phyloP scores from a whole-genome alignment of 2,329 filamentous ascomycete species.

The Lomentospora prolificans region DNA sequence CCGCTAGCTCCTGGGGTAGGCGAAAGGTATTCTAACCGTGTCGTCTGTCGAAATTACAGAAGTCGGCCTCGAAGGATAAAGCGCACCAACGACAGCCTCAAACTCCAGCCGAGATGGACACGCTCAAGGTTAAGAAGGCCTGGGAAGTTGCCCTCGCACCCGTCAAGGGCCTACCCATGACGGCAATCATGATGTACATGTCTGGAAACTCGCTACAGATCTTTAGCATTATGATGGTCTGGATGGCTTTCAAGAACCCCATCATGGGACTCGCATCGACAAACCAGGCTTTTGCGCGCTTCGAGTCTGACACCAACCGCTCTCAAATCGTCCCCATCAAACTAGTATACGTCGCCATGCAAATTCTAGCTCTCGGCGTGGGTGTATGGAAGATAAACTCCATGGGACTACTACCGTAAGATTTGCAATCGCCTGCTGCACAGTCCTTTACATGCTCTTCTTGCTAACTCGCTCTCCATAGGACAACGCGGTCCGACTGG shows the following conservation, averaged over 20 bases:
- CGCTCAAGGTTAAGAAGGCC: constrained; percentile 93
- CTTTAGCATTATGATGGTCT: constrained; percentile 99
- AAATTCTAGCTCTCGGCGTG: constrained; percentile 70
- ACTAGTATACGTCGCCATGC: constrained; percentile 77
- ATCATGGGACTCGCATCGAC: constrained; percentile 75
- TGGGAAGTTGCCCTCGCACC: constrained; percentile 95
- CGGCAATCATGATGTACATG: constrained; percentile 99
- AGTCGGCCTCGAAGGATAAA: constrained; percentile 39
- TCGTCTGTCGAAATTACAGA: constrained; percentile 21
- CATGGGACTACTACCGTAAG: constrained; percentile 89
- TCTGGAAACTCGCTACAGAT: constrained; percentile 96
- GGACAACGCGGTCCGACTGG: constrained; percentile 95
- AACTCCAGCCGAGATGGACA: constrained; percentile 80
- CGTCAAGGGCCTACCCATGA: constrained; percentile 93
- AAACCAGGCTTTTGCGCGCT: constrained; percentile 80
- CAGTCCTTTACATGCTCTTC: neutral
- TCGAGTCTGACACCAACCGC: constrained; percentile 73
- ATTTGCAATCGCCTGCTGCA: constrained; percentile 15
- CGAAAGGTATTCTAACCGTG: neutral
- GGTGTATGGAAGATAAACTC: constrained; percentile 95
- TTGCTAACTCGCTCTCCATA: constrained; percentile 22
- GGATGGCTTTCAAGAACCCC: constrained; percentile 97
- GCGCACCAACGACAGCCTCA: constrained; percentile 52
- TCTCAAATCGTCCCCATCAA: constrained; percentile 73
- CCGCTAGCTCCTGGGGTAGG: neutral